These are phyloP conservation scores for Nakazawaea ambrosiae DNA, from an alignment of 805 yeast species.

Conservation along the genomic window DNA sequence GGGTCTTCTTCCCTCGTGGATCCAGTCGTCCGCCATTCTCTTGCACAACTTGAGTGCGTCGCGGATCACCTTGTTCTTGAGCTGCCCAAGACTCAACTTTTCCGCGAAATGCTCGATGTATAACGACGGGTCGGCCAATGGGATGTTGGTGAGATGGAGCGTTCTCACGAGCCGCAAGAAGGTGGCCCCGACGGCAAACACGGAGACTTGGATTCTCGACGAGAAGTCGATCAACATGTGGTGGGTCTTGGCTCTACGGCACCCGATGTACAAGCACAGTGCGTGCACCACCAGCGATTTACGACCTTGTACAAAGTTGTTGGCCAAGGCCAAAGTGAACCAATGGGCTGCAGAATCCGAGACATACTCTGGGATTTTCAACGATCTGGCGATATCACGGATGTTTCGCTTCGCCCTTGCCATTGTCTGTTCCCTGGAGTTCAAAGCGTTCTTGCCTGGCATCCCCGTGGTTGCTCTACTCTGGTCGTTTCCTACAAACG, in stretches of 20 bases:
- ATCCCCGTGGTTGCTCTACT: slow-evolving; percentile 65
- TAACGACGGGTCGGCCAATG: slow-evolving; percentile 89
- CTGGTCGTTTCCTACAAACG: slow-evolving; percentile 87
- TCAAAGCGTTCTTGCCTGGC: slow-evolving; percentile 64
- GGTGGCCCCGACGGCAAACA: slow-evolving; percentile 93
- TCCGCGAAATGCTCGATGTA: slow-evolving; percentile 94
- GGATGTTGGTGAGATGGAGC: slow-evolving; percentile 68
- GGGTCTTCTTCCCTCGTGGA: slow-evolving; percentile 93
- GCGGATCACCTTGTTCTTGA: slow-evolving; percentile 63
- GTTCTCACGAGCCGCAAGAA: slow-evolving; percentile 88
- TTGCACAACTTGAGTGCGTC: slow-evolving; percentile 87
- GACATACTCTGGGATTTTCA: slow-evolving; percentile 76
- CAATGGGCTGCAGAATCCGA: slow-evolving; percentile 83
- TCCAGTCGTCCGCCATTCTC: slow-evolving; percentile 93
- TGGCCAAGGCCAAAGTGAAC: slow-evolving; percentile 80
- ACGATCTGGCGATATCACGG: slow-evolving; percentile 69
- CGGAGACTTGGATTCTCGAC: slow-evolving; percentile 82
- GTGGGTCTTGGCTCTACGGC: slow-evolving; percentile 84
- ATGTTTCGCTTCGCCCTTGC: slow-evolving; percentile 78
- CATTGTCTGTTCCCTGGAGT: slow-evolving; percentile 84
- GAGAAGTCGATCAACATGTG: slow-evolving; percentile 96
- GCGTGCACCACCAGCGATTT: slow-evolving; percentile 92
- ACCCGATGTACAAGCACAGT: slow-evolving; percentile 90
- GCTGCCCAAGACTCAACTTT: slow-evolving; percentile 71
- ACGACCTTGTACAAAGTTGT: slow-evolving; percentile 95